A percentile compares a stretch with the other conserved stretches of the same genome.
These are phyloP conservation scores for Aspergillus sp. DNA, from an alignment of 2,329 filamentous ascomycete genomes.

Conservation along the genomic window DNA sequence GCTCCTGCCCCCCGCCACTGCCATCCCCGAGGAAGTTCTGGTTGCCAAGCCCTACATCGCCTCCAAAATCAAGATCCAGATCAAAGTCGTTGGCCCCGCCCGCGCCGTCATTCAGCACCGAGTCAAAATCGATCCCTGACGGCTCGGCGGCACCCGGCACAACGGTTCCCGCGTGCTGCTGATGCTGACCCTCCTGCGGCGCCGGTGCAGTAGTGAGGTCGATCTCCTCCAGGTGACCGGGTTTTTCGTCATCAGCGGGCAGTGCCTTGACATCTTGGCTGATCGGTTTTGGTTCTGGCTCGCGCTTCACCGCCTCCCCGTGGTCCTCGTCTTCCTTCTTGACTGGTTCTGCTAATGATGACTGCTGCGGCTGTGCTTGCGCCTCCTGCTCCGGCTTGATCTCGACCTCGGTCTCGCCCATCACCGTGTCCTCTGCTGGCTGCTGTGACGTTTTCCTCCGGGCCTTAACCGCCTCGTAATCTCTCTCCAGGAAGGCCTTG, in stretches of 20 bases:
- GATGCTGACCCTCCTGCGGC: slow-evolving; percentile 15
- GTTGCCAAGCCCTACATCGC: slow-evolving; percentile 30
- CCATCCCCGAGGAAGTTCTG: slow-evolving; percentile 23
- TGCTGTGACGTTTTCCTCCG: slow-evolving; percentile 18
- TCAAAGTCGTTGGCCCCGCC: slow-evolving; percentile 27
- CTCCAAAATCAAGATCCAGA: slow-evolving; percentile 31
- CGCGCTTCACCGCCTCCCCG: too few species aligned
- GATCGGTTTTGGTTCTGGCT: slow-evolving; percentile 7
- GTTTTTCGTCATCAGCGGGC: slow-evolving; percentile 6
- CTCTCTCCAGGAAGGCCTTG: slow-evolving; percentile 34
- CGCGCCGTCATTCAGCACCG: slow-evolving; percentile 28
- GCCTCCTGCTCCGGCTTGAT: slow-evolving; percentile 9
- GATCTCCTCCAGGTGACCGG: background rate
- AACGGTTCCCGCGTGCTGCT: slow-evolving; percentile 6
- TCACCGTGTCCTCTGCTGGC: slow-evolving; percentile 19
- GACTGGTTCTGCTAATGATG: background rate
- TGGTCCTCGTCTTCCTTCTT: background rate
- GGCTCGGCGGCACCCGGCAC: slow-evolving; percentile 17
- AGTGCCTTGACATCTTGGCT: slow-evolving; percentile 10
- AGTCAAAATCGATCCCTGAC: slow-evolving; percentile 33
- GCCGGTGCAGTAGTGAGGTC: slow-evolving; percentile 7
- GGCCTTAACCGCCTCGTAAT: slow-evolving; percentile 30
- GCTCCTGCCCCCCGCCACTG: slow-evolving; percentile 9
- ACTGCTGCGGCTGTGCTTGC: too few species aligned
- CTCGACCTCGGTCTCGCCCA: slow-evolving; percentile 16